phyloP scores from a whole-genome alignment of 1,284 basidiomycete genomes.

The Serendipita sp. region DNA sequence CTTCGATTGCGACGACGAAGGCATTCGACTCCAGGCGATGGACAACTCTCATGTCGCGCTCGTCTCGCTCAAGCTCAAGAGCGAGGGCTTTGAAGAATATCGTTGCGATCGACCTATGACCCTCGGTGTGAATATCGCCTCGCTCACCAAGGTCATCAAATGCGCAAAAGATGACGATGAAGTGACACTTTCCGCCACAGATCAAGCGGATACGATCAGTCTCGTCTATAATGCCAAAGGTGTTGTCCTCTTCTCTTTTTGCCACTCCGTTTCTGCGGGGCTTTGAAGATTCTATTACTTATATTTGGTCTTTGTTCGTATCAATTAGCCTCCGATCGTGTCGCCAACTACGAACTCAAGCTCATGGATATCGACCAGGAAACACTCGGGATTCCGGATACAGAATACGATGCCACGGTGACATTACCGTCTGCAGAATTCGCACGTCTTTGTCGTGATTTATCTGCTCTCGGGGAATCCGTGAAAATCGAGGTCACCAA shows the following conservation, averaged over 20 bases:
- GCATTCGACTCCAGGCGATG: slow-evolving; percentile 95
- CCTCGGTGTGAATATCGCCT: slow-evolving; percentile 78
- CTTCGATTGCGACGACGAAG: slow-evolving; percentile 95
- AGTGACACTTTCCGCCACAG: slow-evolving; percentile 81
- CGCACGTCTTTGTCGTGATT: slow-evolving; percentile 82
- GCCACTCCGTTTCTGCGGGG: slow-evolving; percentile 11
- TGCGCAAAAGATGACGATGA: slow-evolving; percentile 96
- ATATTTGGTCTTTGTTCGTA: slow-evolving; percentile 7
- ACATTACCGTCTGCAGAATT: slow-evolving; percentile 83
- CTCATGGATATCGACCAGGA: slow-evolving; percentile 99
- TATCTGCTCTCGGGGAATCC: slow-evolving; percentile 84
- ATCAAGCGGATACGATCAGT: slow-evolving; percentile 82
- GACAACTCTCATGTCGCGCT: slow-evolving; percentile 99
- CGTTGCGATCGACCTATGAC: slow-evolving; percentile 95
- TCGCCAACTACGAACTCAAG: slow-evolving; percentile 98
- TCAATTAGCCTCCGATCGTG: slow-evolving; percentile 69
- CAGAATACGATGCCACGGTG: slow-evolving; percentile 90
- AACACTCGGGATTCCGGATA: slow-evolving; percentile 94
- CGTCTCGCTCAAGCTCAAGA: slow-evolving; percentile 68
- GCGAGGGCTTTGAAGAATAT: slow-evolving; percentile 73
- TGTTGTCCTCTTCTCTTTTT: slow-evolving; percentile 22
- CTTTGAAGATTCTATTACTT: background rate
- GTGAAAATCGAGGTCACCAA: slow-evolving; percentile 95
- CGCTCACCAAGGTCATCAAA: slow-evolving; percentile 90
- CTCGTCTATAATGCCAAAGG: slow-evolving; percentile 87